Percentiles rank a stretch among this genome's conserved stretches.
phyloP scores from a whole-genome alignment of 352 stramenopile species.

The Phytophthora fragariaefolia region DNA sequence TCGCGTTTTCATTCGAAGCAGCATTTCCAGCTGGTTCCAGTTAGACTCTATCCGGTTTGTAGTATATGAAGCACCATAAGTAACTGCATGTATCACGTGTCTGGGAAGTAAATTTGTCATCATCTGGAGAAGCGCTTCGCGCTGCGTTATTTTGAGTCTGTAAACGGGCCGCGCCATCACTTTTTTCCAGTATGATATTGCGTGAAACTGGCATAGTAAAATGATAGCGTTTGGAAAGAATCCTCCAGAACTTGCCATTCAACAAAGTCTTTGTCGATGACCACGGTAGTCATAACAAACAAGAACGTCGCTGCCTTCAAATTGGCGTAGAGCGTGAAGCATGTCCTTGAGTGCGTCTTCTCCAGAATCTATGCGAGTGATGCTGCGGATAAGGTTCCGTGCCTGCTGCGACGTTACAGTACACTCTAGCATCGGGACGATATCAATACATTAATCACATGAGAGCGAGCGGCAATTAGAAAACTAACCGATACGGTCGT shows the following conservation, averaged over 20 bases:
- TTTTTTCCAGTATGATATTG: constrained; percentile 26
- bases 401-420: no score
- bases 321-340: no score
- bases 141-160: constrained; percentile 12
- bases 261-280: constrained; percentile 35
- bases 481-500: constrained; percentile 1
- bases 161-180: constrained; percentile 6
- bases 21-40: constrained; percentile 27
- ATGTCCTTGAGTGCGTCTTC: no score
- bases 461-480: no score
- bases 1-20: constrained; percentile 5
- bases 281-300: background rate
- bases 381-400: no score
- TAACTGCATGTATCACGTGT: background rate
- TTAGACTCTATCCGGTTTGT: constrained; percentile 31
- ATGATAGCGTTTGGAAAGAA: constrained; percentile 10
- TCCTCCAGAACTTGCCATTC: constrained; percentile 25
- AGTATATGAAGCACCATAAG: background rate
- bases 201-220: constrained; percentile 29
- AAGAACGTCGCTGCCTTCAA: no score
- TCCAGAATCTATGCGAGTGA: no score
- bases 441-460: no score
- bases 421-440: no score
- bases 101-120: constrained; percentile 15
- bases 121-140: constrained; percentile 1